phyloP scores from a whole-genome alignment of 2,329 filamentous ascomycete genomes.

The Fusarium clavum region DNA sequence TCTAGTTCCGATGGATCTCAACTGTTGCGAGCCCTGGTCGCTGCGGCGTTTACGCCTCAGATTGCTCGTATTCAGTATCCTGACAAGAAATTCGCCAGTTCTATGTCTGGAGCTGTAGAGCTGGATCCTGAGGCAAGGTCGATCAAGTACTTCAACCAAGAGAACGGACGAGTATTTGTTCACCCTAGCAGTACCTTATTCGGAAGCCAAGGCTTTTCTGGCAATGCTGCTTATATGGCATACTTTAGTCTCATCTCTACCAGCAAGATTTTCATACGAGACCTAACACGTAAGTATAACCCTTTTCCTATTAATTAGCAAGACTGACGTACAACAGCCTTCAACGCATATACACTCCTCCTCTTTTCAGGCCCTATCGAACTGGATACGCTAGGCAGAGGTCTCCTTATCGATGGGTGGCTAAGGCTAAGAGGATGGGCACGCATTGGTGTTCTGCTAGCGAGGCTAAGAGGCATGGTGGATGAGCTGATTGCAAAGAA shows the following conservation, averaged over 20 bases:
- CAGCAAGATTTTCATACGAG: slow-evolving; percentile 89
- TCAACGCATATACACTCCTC: slow-evolving; percentile 89
- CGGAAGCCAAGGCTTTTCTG: slow-evolving; percentile 80
- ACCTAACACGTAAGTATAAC: slow-evolving; percentile 80
- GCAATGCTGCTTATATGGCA: slow-evolving; percentile 80
- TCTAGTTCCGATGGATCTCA: slow-evolving; percentile 51
- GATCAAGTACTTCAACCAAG: slow-evolving; percentile 92
- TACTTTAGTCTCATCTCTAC: slow-evolving; percentile 96
- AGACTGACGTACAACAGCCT: slow-evolving; percentile 61
- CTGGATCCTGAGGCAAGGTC: slow-evolving; percentile 91
- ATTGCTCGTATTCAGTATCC: slow-evolving; percentile 93
- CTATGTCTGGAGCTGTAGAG: slow-evolving; percentile 88
- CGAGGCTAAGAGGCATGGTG: slow-evolving; percentile 84
- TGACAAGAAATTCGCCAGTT: slow-evolving; percentile 92
- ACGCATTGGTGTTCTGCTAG: slow-evolving; percentile 89
- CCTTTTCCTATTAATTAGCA: neutral
- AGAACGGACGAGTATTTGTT: slow-evolving; percentile 89
- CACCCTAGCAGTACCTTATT: slow-evolving; percentile 92
- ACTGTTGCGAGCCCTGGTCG: slow-evolving; percentile 76
- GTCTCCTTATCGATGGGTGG: slow-evolving; percentile 93
- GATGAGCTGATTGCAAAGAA: slow-evolving; percentile 85
- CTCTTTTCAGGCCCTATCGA: slow-evolving; percentile 88
- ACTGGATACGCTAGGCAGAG: slow-evolving; percentile 87
- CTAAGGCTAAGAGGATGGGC: slow-evolving; percentile 89
- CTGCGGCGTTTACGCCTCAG: slow-evolving; percentile 83